Conservation (phyloP, 1,284 basidiomycete species). For the Meira nashicola region DNA sequence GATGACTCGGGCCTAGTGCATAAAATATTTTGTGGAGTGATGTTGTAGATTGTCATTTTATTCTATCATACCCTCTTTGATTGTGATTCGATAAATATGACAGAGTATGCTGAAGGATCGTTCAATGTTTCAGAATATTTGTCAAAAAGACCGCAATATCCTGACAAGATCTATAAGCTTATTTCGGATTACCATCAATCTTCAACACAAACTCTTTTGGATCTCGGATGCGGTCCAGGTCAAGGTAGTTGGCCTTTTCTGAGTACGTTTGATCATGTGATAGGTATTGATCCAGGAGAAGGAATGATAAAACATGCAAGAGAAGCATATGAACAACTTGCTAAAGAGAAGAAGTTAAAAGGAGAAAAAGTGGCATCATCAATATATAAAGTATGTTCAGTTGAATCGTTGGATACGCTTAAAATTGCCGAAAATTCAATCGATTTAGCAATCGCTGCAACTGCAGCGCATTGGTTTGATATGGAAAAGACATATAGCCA, state of each 20-base stretch:
- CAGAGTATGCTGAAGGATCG: no score
- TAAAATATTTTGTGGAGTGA: no score
- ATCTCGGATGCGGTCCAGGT: neutral
- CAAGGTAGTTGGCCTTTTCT: neutral
- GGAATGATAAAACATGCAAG: neutral
- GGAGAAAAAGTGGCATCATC: neutral
- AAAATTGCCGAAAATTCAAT: neutral
- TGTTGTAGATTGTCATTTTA: no score
- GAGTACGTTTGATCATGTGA: neutral
- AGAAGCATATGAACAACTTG: neutral
- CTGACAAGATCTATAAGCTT: neutral
- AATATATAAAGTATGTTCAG: neutral
- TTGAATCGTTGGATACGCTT: neutral
- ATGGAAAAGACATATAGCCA: neutral
- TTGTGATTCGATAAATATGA: no score
- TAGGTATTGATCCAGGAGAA: neutral
- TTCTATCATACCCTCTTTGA: no score
- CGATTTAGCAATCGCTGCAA: neutral
- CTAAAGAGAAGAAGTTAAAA: neutral
- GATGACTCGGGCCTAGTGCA: no score
- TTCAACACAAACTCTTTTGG: neutral
- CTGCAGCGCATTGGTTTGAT: constrained; percentile 1
- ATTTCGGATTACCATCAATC: neutral
- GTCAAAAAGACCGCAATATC: neutral
- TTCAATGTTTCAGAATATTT: no score